Base-by-base conservation (phyloP, 1,284 basidiomycete genomes). In the Puccinia triticina region DNA sequence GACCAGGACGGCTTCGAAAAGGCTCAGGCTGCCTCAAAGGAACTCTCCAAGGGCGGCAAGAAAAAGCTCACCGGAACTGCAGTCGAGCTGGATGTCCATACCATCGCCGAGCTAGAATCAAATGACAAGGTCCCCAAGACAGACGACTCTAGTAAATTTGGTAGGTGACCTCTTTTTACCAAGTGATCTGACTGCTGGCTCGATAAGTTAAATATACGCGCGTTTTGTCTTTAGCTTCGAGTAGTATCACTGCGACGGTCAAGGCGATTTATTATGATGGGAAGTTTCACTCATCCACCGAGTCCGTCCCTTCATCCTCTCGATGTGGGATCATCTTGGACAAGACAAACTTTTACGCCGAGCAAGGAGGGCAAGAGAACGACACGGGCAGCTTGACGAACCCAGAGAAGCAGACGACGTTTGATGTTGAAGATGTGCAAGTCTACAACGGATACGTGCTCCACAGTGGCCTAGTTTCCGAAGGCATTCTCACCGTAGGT, bases 261-360 rank as follows among this genome's bases (percentile, higher is more conserved):
- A 94, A 93, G 88, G 92, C 93, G 14, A 93, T 99, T 84, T 98
- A 95, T 88, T 91, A 93, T 87, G 90, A 92, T 85, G 93, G 93
- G 86, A 88, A 90, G 32, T 98, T 99, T 88, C 85, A 92, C 80
- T 85, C 88, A 21, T 92, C 93, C 0, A 94, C 95, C 7, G 86
- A 88, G 26, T 88, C 89, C 64, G 89, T 96, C 48, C 90, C 92
- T 0, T 82, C 86, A 46, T 88, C 90, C 32, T 88, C 91, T 40
- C 88, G 90, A 18, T 94, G 98, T 86, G 97, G 96, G 81, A 87
- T 99, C 82, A 87, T 99, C 55, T 91, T 99, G 77, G 94, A 99
- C 88, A 91, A 90, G 82, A 98, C 96, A n/a, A 95, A 92, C 88
- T 97, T 99, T 88, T 99, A 99, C 85, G 96, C 96, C 40, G 96